A percentile compares a stretch with the other conserved stretches of the same genome.
phyloP scores from a whole-genome alignment of 2,329 filamentous ascomycete species.

The Metarhizium anisopliae region DNA sequence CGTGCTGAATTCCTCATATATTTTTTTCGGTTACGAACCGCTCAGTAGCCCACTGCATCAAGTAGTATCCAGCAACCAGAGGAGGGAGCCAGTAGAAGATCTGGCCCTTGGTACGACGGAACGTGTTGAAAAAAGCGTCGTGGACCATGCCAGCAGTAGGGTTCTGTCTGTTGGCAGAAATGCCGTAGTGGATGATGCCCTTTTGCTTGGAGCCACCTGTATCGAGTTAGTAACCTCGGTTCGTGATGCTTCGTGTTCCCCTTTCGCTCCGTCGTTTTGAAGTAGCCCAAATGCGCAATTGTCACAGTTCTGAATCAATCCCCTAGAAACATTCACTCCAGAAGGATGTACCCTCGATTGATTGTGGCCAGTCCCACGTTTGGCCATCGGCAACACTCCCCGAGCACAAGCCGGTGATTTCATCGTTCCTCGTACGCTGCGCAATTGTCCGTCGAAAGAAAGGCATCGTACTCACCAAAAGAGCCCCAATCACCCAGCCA shows the following conservation, averaged over 20 bases:
- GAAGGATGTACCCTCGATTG: neutral
- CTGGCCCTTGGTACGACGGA: constrained; percentile 76
- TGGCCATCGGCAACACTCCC: neutral
- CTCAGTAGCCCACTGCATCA: constrained; percentile 86
- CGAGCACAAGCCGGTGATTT: neutral
- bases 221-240: neutral
- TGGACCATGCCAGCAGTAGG: constrained; percentile 69
- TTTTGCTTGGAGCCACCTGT: constrained; percentile 51
- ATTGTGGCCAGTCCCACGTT: neutral
- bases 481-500: constrained; percentile 68
- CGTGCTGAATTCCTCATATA: neutral
- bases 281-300: neutral
- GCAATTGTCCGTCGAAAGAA: neutral
- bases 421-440: neutral
- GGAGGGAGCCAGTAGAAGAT: constrained; percentile 83
- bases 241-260: neutral
- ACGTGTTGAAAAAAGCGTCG: constrained; percentile 91
- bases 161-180: constrained; percentile 83
- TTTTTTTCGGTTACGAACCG: constrained; percentile 48
- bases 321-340: neutral
- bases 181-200: constrained; percentile 60
- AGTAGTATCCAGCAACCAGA: constrained; percentile 66
- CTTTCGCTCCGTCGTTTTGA: neutral
- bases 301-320: neutral
- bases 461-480: constrained; percentile 51